Base-by-base conservation (phyloP, 164 flowering plant species). In the Kingdonia uniflora region DNA sequence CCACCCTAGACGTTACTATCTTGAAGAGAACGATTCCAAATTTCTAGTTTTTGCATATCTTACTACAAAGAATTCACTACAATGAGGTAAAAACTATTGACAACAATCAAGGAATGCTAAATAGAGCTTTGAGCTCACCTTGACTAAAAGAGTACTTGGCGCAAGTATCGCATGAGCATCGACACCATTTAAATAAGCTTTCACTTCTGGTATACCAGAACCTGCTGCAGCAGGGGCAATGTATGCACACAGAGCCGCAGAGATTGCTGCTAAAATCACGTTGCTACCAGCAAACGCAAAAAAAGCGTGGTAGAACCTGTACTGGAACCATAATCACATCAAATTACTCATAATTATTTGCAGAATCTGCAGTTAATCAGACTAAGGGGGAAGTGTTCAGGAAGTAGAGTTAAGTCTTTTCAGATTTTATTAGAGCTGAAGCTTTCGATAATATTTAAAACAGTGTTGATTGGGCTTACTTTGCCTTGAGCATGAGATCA, bases 151-250 rank as follows among this genome's bases (percentile, higher is more conserved):
- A 47, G 98, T 91, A 44, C 83, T 74, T 1, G 90, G 87, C 64
- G 96, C 95, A 66, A 87, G 72, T 54, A 91, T 87, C 20, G 84
- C 73, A 72, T 80, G 76, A 52, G 95, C 88, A 76, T 91, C 95
- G 5, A 92, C 70, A 21, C 98, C 98, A 66, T 92, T 92, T 40
- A 87, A 85, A 61, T 92, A 87, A 29, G 95, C 89, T 73, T 87
- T 87, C 61, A 87, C 89, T 68, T 87, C 95, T 1, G 92, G 95
- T 46, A 87, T 84, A 43, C 95, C 96, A 60, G 96, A 87, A 2
- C 96, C 92, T 12, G 96, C 96, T 23, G 98, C 98, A 14, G 96
- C 85, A 48, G 98, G 98, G 47, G 96, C 98, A 65, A 91, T 62
- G 57, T 66, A 85, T 46, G 92, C 95, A 66, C 90, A 81, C 1